Base-by-base conservation (phyloP, 139 green algal species). In the Mychonastes homosphaera region DNA sequence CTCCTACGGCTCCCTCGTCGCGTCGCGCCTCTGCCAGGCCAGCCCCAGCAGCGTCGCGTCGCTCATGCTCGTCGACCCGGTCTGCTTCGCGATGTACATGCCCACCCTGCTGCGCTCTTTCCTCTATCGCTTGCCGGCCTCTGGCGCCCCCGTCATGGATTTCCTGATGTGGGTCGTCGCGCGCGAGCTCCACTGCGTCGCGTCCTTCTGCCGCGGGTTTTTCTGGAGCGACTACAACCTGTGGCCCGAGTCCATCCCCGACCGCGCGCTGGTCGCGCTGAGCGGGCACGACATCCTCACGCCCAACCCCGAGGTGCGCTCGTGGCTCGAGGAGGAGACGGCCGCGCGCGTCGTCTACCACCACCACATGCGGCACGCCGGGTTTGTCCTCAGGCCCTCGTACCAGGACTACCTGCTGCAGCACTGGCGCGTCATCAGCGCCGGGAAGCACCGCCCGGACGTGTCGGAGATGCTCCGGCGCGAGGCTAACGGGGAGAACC, bases 171-270 rank as follows among this genome's bases (percentile, higher is more conserved):
- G 52, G 52, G 51, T 69, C 23, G 41, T 71, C 26, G 45, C 65
- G n/a, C 65, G 65, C 13, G 62, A 77, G 54, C 33, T 77, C 26
- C 50, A 68, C 60, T 58, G 69, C 56, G 43, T 62, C 6, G 46
- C 61, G 24, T 64, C 58, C 6, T 65, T 80, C 16, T 60, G 51
- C 60, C 68, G 73, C 45, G 45, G 55, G 56, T 76, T 80, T 55
- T 75, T 63, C 56, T 80, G 73, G 67, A 69, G 36, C 27, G 28
- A 54, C 21, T 54, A 54, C 34, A 74, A 74, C 64, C 49, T 80
- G 59, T 80, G 73, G 73, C 56, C 67, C 34, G 67, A 80, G 26
- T 57, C 70, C 52, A 57, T 80, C 43, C 73, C 73, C 8, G 41
- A 39, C 2, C 30, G 57, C 13, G 62, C 56, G 2, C 29, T 80